phyloP scores from a whole-genome alignment of 768 basidiomycete species.

The Amanita molliuscula region DNA sequence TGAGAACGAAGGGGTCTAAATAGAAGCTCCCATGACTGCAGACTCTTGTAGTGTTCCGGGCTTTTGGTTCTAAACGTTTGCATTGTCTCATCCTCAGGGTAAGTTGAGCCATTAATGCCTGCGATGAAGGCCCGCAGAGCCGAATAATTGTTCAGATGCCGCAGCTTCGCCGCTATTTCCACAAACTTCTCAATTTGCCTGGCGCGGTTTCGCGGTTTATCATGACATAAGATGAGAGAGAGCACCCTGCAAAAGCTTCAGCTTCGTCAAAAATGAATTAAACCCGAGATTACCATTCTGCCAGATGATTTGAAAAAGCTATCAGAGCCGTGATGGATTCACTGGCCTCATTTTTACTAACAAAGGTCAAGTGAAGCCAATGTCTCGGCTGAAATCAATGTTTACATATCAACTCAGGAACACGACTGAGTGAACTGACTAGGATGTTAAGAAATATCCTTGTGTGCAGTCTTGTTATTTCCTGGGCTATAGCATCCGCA shows the following conservation, averaged over 20 bases:
- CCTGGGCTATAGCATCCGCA: conserved; percentile 65
- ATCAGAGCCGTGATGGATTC: conserved; percentile 73
- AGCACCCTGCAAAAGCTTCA: conserved; percentile 55
- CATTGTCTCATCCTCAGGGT: conserved; percentile 69
- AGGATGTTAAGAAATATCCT: conserved; percentile 65
- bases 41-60: conserved; percentile 64
- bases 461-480: conserved; percentile 72
- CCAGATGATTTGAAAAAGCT: conserved; percentile 71
- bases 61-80: conserved; percentile 58
- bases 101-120: conserved; percentile 79
- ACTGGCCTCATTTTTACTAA: conserved; percentile 44
- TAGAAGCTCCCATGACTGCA: conserved; percentile 77
- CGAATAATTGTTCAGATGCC: conserved; percentile 86
- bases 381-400: conserved; percentile 58
- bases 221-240: conserved; percentile 83
- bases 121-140: conserved; percentile 89
- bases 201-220: conserved; percentile 64
- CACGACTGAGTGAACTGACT: conserved; percentile 27
- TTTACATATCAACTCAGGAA: conserved; percentile 5
- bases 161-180: conserved; percentile 70
- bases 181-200: conserved; percentile 85
- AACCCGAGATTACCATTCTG: conserved; percentile 57
- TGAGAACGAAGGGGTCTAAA: conserved; percentile 76
- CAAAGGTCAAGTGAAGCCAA: conserved; percentile 74
- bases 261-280: neutral